Percentiles rank a stretch among this genome's conserved stretches.
These are phyloP conservation scores for Naganishia friedmannii DNA, from an alignment of 768 basidiomycete genomes.

Conservation along the genomic window DNA sequence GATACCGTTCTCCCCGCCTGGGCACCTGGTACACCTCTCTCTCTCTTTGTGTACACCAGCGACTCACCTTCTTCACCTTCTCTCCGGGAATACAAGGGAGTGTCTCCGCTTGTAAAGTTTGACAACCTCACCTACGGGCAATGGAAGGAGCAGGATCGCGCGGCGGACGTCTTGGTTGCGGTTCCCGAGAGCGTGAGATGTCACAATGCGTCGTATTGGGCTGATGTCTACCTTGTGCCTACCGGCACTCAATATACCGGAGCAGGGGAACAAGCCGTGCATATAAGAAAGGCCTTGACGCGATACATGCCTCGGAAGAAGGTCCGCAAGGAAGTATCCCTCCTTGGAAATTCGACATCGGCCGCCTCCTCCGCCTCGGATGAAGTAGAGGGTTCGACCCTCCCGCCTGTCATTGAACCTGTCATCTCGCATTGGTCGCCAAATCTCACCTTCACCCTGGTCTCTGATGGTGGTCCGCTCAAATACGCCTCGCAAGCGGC, in stretches of 20 bases:
- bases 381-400: constrained; percentile 43
- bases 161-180: constrained; percentile 42
- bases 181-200: constrained; percentile 42
- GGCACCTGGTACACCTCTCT: constrained; percentile 45
- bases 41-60: constrained; percentile 45
- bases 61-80: constrained; percentile 28
- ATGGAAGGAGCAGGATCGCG: constrained; percentile 43
- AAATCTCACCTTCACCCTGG: constrained; percentile 80
- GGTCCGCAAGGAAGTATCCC: constrained; percentile 75
- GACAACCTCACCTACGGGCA: constrained; percentile 48
- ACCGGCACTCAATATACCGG: neutral
- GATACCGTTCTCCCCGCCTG: constrained; percentile 35
- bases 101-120: constrained; percentile 41
- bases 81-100: constrained; percentile 21
- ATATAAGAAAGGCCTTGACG: constrained; percentile 59
- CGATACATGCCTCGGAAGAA: constrained; percentile 74
- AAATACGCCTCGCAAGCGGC: constrained; percentile 35
- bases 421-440: constrained; percentile 81
- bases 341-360: constrained; percentile 53
- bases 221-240: constrained; percentile 43
- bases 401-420: constrained; percentile 53
- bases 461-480: constrained; percentile 63
- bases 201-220: constrained; percentile 46
- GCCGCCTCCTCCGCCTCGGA: constrained; percentile 24
- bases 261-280: constrained; percentile 27